Conservation (phyloP, 225 moss, liverwort and hornwort genomes). For the Antitrichia curtipendula region DNA sequence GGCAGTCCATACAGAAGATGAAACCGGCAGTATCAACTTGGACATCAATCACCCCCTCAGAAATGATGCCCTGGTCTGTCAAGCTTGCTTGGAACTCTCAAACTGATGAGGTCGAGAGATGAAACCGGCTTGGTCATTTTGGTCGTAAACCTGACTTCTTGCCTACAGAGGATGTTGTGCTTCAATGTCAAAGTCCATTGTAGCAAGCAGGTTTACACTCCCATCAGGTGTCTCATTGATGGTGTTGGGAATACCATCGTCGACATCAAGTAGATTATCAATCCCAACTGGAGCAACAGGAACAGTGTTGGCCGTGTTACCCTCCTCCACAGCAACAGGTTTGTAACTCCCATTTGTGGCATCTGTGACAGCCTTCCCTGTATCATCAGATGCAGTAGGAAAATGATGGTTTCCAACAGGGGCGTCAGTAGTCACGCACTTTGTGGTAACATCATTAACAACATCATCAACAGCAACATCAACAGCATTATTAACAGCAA, state of each 20-base stretch:
- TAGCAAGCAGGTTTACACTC: conserved; percentile 10
- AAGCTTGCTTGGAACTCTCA: conserved; percentile 39
- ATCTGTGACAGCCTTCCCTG: neutral
- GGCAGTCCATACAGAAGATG: conserved; percentile 42
- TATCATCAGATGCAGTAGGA: neutral
- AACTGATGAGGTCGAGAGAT: conserved; percentile 1
- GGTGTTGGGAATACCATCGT: neutral
- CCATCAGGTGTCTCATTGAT: neutral
- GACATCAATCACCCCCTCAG: conserved; percentile 32
- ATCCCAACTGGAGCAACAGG: neutral
- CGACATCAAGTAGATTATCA: neutral
- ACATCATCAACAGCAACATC: conserved; percentile 13
- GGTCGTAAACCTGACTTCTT: conserved; percentile 31
- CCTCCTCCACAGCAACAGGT: neutral
- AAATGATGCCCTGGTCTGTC: conserved; percentile 50
- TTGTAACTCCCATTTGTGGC: neutral
- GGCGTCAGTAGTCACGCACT: conserved; percentile 1
- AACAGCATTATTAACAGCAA: conserved; percentile 5
- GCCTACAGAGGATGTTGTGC: conserved; percentile 13
- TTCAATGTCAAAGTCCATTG: conserved; percentile 13
- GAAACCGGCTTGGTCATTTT: conserved; percentile 17
- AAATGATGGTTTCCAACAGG: neutral
- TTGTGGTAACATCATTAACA: neutral
- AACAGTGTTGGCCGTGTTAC: neutral
- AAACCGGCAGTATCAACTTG: conserved; percentile 44